These are phyloP conservation scores for Zygosaccharomyces bailii DNA, from an alignment of 805 yeast genomes.

Conservation along the genomic window DNA sequence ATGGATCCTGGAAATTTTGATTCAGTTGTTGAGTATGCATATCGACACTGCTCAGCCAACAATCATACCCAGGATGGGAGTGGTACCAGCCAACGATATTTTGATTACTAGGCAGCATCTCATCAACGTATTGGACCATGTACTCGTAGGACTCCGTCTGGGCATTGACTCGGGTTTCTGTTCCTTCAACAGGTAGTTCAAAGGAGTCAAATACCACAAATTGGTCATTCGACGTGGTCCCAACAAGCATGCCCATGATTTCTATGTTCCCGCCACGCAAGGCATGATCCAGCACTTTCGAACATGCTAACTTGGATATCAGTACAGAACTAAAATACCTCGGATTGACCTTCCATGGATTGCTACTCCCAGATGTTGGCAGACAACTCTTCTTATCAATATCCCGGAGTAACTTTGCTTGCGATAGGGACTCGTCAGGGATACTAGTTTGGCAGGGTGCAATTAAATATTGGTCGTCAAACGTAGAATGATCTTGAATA, in stretches of 20 bases:
- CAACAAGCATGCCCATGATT: slow-evolving; percentile 93
- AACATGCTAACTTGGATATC: slow-evolving; percentile 66
- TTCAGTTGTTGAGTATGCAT: slow-evolving; percentile 83
- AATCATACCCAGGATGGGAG: slow-evolving; percentile 97
- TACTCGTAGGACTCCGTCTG: slow-evolving; percentile 91
- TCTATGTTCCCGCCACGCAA: slow-evolving; percentile 82
- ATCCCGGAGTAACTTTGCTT: slow-evolving; percentile 3
- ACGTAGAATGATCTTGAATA: not conserved
- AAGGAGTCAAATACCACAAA: slow-evolving; percentile 77
- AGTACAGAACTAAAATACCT: slow-evolving; percentile 21
- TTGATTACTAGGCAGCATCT: slow-evolving; percentile 44
- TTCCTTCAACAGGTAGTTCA: slow-evolving; percentile 90
- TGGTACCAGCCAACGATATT: slow-evolving; percentile 97
- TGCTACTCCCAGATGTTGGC: not conserved
- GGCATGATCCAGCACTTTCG: slow-evolving; percentile 79
- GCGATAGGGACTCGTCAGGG: slow-evolving; percentile 6
- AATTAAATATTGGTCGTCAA: not conserved
- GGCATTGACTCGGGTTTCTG: slow-evolving; percentile 94
- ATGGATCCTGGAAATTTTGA: slow-evolving; percentile 89
- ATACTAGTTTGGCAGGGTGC: slow-evolving; percentile 3
- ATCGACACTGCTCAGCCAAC: slow-evolving; percentile 93
- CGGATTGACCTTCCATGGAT: slow-evolving; percentile 13
- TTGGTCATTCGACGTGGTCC: slow-evolving; percentile 54
- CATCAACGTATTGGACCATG: slow-evolving; percentile 78
- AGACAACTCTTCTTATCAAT: not conserved